Base-by-base conservation (phyloP, 1,139 yeast species). In the Candida sp. region DNA sequence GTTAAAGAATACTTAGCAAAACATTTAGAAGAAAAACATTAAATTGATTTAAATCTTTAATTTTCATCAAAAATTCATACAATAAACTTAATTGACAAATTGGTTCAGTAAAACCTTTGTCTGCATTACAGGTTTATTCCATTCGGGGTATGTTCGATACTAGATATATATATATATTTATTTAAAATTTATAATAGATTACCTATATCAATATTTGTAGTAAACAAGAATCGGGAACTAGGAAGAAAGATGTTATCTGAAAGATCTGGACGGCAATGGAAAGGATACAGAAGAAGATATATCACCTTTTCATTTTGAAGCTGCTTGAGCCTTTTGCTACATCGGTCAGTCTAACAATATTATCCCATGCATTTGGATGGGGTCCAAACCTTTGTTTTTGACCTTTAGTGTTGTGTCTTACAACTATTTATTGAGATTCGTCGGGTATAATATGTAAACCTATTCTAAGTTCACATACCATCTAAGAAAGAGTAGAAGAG, bases 1-100 rank as follows among this genome's bases (percentile, higher is more conserved):
- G 68, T 70, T 47, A 62, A 66, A 56, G 74, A 68, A 45, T 70
- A 63, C 60, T 69, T 70, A 53, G 64, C 72, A 46, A 70, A 70
- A 57, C 63, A 69, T 54, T 45, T 48, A 37, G 65, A 60, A 45
- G 60, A 64, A 53, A 67, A 67, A 56, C 75, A 70, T 55, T 68
- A 66, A 49, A 40, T 32, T 12, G 29, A 7, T 25, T 25, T 7
- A 25, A 7, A 25, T 25, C 29, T 25, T 25, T 25, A 25, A 25
- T 15, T 15, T 15, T 15, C 19, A 15, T n/a, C n/a, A 25, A 9
- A 25, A 7, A 7, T 25, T 25, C 29, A 11, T 11, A 7, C 11
- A 25, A 25, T 25, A 25, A 7, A 25, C 29, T 25, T 25, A 25
- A 11, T 25, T 32, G 34, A 32, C 34, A 32, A 32, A 12, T 7